Percentiles rank a stretch among this genome's conserved stretches.
phyloP scores from a whole-genome alignment of 106 monocot species.

The Alisma plantagoaquatica region DNA sequence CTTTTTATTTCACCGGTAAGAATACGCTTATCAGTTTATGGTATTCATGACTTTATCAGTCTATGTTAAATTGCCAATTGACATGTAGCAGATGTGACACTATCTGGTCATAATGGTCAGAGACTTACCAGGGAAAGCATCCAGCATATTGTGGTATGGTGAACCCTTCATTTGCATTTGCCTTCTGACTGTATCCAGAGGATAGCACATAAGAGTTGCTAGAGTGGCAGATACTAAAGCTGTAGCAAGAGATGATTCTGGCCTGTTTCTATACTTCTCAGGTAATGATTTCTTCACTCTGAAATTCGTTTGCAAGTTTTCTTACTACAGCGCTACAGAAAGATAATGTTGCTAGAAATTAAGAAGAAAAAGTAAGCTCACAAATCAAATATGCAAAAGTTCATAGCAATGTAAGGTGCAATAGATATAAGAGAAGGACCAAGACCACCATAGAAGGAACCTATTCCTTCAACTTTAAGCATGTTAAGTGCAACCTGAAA shows the following conservation, averaged over 20 bases:
- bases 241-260: conserved; percentile 79
- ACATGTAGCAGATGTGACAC: too few species aligned
- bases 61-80: too few species aligned
- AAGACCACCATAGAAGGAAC: conserved; percentile 86
- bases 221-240: conserved; percentile 82
- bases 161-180: conserved; percentile 99
- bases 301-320: not conserved
- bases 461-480: conserved; percentile 88
- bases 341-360: not conserved
- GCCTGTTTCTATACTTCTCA: conserved; percentile 73
- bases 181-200: conserved; percentile 91
- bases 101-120: too few species aligned
- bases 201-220: conserved; percentile 91
- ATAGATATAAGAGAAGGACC: conserved; percentile 92
- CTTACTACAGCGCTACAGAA: not conserved
- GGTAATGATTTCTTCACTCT: conserved; percentile 97
- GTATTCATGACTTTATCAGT: too few species aligned
- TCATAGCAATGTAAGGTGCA: conserved; percentile 96
- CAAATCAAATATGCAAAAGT: conserved; percentile 98
- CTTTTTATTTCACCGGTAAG: too few species aligned
- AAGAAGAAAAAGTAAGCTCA: conserved; percentile 31
- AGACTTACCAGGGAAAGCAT: conserved; percentile 90
- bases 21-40: too few species aligned
- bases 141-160: conserved; percentile 68
- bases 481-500: conserved; percentile 81